A percentile compares a stretch with the other conserved stretches of the same genome.
phyloP scores from a whole-genome alignment of 2,329 filamentous ascomycete genomes.

The Colletotrichum magnum region DNA sequence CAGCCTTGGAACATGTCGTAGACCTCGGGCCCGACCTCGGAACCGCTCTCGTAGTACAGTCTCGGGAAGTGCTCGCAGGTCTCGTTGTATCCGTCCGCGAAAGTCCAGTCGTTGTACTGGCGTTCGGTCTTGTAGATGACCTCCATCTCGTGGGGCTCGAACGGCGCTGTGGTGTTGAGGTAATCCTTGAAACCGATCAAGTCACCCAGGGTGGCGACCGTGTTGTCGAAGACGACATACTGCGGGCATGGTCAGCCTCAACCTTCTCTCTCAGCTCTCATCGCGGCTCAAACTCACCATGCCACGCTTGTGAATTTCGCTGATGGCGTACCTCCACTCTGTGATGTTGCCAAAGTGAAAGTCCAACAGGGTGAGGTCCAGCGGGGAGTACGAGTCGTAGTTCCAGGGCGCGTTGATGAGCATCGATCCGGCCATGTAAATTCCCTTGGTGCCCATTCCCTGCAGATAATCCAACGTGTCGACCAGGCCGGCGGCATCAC shows the following conservation, averaged over 20 bases:
- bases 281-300: slow-evolving; percentile 56
- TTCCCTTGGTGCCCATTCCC: slow-evolving; percentile 74
- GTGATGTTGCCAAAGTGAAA: slow-evolving; percentile 73
- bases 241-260: slow-evolving; percentile 72
- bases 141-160: slow-evolving; percentile 67
- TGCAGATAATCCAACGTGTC: slow-evolving; percentile 75
- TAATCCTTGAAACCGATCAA: slow-evolving; percentile 74
- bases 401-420: slow-evolving; percentile 77
- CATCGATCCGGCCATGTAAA: slow-evolving; percentile 74
- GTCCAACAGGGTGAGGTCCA: slow-evolving; percentile 76
- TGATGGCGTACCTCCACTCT: slow-evolving; percentile 69
- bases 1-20: slow-evolving; percentile 66
- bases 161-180: slow-evolving; percentile 71
- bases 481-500: slow-evolving; percentile 71
- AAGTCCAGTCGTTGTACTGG: slow-evolving; percentile 71
- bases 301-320: slow-evolving; percentile 70
- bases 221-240: slow-evolving; percentile 78
- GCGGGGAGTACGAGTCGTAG: slow-evolving; percentile 69
- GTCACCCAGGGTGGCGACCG: slow-evolving; percentile 75
- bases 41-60: slow-evolving; percentile 73
- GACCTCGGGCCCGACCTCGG: slow-evolving; percentile 61
- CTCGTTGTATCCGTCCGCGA: slow-evolving; percentile 66
- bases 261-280: background rate
- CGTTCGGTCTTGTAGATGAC: slow-evolving; percentile 69
- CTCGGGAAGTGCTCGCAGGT: slow-evolving; percentile 69